phyloP scores from a whole-genome alignment of 805 yeast genomes.

The Diddensiella santjacobensis region DNA sequence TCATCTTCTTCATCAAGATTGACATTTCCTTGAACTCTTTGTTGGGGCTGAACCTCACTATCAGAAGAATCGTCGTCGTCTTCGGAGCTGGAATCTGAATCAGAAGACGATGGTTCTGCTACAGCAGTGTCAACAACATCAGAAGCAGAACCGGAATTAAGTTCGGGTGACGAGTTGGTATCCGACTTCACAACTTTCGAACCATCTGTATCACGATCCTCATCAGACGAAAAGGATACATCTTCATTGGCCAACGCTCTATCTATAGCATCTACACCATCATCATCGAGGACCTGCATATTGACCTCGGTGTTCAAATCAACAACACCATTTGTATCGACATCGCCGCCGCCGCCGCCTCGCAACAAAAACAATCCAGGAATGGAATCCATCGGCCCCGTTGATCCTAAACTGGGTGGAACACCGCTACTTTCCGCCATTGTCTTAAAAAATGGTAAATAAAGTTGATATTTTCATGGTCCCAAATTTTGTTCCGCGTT shows the following conservation, averaged over 20 bases:
- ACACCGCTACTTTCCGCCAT: background rate
- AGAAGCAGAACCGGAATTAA: conserved; percentile 26
- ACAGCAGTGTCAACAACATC: background rate
- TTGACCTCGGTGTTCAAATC: background rate
- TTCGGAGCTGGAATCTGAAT: conserved; percentile 20
- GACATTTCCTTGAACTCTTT: conserved; percentile 12
- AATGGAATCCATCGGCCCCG: background rate
- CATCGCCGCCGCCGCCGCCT: background rate
- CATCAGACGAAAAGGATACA: conserved; percentile 22
- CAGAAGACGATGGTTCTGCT: background rate
- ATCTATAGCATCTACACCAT: conserved; percentile 18
- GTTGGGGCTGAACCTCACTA: conserved; percentile 21
- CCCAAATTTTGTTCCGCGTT: too few species aligned
- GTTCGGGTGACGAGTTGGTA: conserved; percentile 22
- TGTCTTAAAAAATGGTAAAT: background rate
- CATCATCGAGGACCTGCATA: background rate
- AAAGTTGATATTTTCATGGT: too few species aligned
- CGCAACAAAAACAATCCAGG: background rate
- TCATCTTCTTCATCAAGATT: conserved; percentile 24
- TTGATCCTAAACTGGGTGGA: background rate
- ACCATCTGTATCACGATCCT: conserved; percentile 16
- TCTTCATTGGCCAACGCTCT: conserved; percentile 19
- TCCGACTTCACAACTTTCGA: conserved; percentile 4
- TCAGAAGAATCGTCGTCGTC: conserved; percentile 17
- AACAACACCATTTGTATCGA: background rate